Base-by-base conservation (phyloP, 495 filamentous ascomycete species). In the Letharia columbiana region DNA sequence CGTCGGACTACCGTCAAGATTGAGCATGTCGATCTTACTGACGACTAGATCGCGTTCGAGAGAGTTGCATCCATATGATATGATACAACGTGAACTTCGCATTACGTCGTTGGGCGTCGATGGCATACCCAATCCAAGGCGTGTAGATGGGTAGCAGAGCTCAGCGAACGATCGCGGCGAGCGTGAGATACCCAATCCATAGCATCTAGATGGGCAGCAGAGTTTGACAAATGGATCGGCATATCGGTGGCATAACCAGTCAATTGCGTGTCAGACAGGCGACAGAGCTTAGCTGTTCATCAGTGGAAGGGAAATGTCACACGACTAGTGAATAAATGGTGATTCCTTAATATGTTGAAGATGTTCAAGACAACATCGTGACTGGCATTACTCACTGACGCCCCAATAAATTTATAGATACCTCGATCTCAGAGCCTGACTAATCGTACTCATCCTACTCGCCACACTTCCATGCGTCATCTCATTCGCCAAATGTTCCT, bases 401-500 rank as follows among this genome's bases (percentile, higher is more conserved):
- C 17, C 17, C 13, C 54, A 11, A 57, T 10, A 37, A 35, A 15
- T 56, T 17, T 57, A 57, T n/a, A 57, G 17, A 37, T 57, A 57
- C 54, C 54, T 57, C 33, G 80, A 83, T 41, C 84, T 78, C 40
- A 86, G 69, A 23, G 83, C 84, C 72, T 90, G 87, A 68, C 90
- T 89, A 60, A 98, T 83, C 10, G 85, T 90, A 72, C 91, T 93
- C 83, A 96, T 92, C 67, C 91, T 83, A 71, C 91, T 96, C n/a
- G 88, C 89, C 83, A 91, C 85, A 13, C 88, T 83, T 9, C 82
- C 82, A 68, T 90, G 86, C 71, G 93, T 89, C 86, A 98, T 96
- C 64, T 92, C 89, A 73, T 92, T 96, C 52, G 92, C 80, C 37
- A 96, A 79, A n/a, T 90, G 91, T 70, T 98, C 94, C 73, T 98